These are phyloP conservation scores for Pythium periplocum DNA, from an alignment of 352 stramenopile species.

Conservation along the genomic window DNA sequence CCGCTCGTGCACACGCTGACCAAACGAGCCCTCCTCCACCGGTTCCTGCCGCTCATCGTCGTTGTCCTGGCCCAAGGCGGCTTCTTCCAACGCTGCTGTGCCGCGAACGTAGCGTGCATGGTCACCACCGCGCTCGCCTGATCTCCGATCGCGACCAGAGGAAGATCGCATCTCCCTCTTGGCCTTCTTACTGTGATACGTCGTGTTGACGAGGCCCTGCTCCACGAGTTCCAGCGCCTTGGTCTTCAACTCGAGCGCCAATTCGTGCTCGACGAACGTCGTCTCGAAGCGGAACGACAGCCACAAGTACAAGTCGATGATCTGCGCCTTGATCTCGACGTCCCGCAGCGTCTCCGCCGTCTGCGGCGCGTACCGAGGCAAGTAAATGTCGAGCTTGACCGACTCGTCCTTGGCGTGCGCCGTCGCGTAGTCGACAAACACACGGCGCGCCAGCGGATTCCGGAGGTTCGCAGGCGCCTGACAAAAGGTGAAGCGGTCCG, in stretches of 20 bases:
- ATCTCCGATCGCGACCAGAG: too few relatives aligned
- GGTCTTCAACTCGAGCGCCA: slow-evolving; percentile 61
- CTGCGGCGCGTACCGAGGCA: slow-evolving; percentile 61
- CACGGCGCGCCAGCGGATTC: slow-evolving; percentile 62
- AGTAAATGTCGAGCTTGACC: slow-evolving; percentile 78
- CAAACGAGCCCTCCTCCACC: too few relatives aligned
- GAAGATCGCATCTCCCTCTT: slow-evolving; percentile 16
- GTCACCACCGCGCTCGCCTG: too few relatives aligned
- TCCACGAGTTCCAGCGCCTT: slow-evolving; percentile 66
- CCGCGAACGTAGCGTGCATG: too few relatives aligned
- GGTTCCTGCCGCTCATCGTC: too few relatives aligned
- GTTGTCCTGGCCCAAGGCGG: too few relatives aligned
- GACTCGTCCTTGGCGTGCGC: slow-evolving; percentile 64
- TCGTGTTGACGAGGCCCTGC: slow-evolving; percentile 69
- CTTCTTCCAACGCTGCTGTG: too few relatives aligned
- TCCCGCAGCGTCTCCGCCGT: slow-evolving; percentile 81
- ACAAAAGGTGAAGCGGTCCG: slow-evolving; percentile 85
- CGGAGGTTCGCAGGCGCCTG: slow-evolving; percentile 83
- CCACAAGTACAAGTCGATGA: slow-evolving; percentile 95
- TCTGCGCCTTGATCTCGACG: slow-evolving; percentile 89
- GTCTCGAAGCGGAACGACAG: slow-evolving; percentile 88
- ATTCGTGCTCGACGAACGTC: slow-evolving; percentile 71
- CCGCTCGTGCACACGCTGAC: too few relatives aligned
- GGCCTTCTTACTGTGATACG: slow-evolving; percentile 51
- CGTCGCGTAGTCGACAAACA: slow-evolving; percentile 84